These are phyloP conservation scores for Phyllosticta citrichinensis DNA, from an alignment of 2,329 filamentous ascomycete species.

Conservation along the genomic window DNA sequence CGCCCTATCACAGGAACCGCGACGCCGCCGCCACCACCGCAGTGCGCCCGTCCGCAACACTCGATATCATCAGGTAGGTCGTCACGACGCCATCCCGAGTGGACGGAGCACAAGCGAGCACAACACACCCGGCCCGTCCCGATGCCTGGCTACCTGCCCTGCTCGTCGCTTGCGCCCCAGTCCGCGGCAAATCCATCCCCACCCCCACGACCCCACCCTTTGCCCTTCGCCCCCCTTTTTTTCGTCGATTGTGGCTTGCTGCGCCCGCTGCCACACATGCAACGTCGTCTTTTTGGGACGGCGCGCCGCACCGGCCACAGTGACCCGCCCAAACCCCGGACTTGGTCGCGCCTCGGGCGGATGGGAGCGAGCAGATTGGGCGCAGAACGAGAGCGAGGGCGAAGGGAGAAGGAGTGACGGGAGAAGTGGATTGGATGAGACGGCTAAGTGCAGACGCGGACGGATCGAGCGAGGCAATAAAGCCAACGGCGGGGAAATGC, in stretches of 20 bases:
- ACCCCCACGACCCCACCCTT: neutral
- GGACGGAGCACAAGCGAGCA: neutral
- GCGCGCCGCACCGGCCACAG: neutral
- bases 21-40: no score
- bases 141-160: neutral
- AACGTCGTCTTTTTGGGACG: neutral
- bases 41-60: no score
- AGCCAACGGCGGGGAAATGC: neutral
- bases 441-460: neutral
- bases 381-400: neutral
- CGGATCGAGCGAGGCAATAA: conserved; percentile 1
- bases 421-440: no score
- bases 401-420: no score
- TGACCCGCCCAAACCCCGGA: no score
- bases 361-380: neutral
- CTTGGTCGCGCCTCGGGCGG: neutral
- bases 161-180: neutral
- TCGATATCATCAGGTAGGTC: no score
- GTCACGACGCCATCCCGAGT: neutral
- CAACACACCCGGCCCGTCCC: conserved; percentile 8
- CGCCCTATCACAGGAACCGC: no score
- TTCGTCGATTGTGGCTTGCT: neutral
- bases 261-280: neutral
- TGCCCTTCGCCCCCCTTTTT: neutral
- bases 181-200: neutral